Percentiles rank a stretch among this genome's conserved stretches.
phyloP scores from a whole-genome alignment of 2,329 filamentous ascomycete genomes.

The Septoria petroselini region DNA sequence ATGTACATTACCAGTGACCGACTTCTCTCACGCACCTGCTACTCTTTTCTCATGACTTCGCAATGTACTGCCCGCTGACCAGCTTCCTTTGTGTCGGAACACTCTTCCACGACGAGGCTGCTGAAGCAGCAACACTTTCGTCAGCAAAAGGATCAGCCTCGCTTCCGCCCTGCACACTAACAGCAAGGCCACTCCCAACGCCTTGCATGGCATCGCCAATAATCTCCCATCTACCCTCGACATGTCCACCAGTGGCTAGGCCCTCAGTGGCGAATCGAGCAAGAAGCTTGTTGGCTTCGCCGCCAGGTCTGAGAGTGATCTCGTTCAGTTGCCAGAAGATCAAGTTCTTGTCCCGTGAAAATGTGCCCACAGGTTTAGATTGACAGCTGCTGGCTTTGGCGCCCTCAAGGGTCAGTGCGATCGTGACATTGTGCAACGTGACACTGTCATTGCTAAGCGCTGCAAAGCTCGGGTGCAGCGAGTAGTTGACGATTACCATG shows the following conservation, averaged over 20 bases:
- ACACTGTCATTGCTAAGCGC: slow-evolving; percentile 47
- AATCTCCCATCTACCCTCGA: slow-evolving; percentile 82
- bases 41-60: slow-evolving; percentile 23
- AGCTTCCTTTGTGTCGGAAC: slow-evolving; percentile 66
- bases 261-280: slow-evolving; percentile 76
- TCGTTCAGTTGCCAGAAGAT: slow-evolving; percentile 81
- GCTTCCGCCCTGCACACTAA: slow-evolving; percentile 47
- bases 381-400: slow-evolving; percentile 64
- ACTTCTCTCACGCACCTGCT: not conserved
- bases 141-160: slow-evolving; percentile 69
- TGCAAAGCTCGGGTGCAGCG: slow-evolving; percentile 69
- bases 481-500: slow-evolving; percentile 81
- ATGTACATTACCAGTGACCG: slow-evolving; percentile 13
- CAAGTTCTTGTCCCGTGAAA: slow-evolving; percentile 70
- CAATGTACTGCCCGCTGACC: slow-evolving; percentile 67
- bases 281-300: slow-evolving; percentile 68
- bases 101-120: slow-evolving; percentile 58
- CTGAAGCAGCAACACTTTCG: slow-evolving; percentile 43
- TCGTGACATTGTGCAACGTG: slow-evolving; percentile 68
- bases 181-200: slow-evolving; percentile 62
- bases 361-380: slow-evolving; percentile 76
- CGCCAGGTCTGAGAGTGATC: slow-evolving; percentile 60
- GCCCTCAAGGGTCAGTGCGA: slow-evolving; percentile 68
- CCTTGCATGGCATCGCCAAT: slow-evolving; percentile 47
- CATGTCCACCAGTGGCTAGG: slow-evolving; percentile 66